These are phyloP conservation scores for Chaetomiaceae sp. DNA, from an alignment of 2,329 filamentous ascomycete species.

Conservation along the genomic window DNA sequence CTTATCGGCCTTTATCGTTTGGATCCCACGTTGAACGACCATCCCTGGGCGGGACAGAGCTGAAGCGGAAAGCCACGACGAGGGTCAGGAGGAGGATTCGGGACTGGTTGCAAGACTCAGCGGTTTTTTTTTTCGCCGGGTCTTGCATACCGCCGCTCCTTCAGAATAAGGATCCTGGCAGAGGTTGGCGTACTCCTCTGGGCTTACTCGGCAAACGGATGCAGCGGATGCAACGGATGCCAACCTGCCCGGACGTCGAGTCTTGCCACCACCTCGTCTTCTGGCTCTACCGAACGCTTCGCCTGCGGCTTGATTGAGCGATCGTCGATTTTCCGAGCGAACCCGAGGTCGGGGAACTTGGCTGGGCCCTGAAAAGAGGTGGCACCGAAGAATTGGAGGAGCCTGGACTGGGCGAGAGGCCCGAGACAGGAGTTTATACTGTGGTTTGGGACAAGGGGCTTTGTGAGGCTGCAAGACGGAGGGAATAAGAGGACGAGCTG, in stretches of 20 bases:
- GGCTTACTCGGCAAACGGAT: neutral
- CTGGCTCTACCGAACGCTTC: neutral
- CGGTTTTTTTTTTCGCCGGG: neutral
- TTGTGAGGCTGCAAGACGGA: neutral
- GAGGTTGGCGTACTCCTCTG: too few species aligned
- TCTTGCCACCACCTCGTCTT: neutral
- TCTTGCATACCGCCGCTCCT: too few species aligned
- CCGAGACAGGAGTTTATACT: too few species aligned
- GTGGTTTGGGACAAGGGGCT: too few species aligned
- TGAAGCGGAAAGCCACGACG: neutral
- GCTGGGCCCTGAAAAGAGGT: too few species aligned
- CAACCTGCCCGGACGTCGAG: neutral
- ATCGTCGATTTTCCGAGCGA: too few species aligned
- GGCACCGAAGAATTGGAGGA: too few species aligned
- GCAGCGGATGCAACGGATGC: slow-evolving; percentile 2
- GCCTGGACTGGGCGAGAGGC: too few species aligned
- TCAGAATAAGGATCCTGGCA: neutral
- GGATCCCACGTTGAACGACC: slow-evolving; percentile 1
- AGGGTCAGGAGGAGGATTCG: neutral
- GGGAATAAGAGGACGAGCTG: neutral
- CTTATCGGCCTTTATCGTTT: slow-evolving; percentile 11
- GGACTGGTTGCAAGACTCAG: neutral
- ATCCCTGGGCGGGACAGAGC: neutral
- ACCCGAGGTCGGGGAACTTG: too few species aligned
- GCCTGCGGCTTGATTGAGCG: neutral